A percentile compares a stretch with the other conserved stretches of the same genome.
Evolutionary conservation across 2,329 filamentous ascomycete genomes (phyloP).

Genomic region (Macrophomina phaseolina): DNA sequence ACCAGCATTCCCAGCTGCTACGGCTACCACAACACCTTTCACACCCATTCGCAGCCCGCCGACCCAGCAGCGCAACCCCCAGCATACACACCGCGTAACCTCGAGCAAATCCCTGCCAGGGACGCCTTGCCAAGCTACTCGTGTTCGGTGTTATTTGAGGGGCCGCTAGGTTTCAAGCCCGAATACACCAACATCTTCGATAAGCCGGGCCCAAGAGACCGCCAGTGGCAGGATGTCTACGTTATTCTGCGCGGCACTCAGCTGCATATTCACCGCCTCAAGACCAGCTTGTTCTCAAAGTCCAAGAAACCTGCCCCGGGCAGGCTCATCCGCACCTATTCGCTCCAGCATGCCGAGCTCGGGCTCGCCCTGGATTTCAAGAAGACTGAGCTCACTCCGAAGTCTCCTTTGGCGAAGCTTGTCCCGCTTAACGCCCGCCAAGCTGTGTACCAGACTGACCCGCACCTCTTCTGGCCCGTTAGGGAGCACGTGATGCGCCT

Average conservation of each 20-base stretch:
- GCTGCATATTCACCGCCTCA: conserved; percentile 68
- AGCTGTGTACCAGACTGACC: conserved; percentile 53
- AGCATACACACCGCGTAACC: conserved; percentile 34
- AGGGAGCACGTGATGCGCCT: conserved; percentile 71
- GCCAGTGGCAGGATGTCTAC: conserved; percentile 69
- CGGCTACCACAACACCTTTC: conserved; percentile 51
- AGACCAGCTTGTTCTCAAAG: conserved; percentile 46
- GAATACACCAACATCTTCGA: conserved; percentile 71
- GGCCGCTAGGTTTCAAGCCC: conserved; percentile 61
- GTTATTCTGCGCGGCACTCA: conserved; percentile 71
- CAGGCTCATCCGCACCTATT: conserved; percentile 69
- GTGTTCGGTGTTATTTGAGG: conserved; percentile 43
- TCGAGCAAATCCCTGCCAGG: conserved; percentile 30
- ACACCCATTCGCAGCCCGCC: conserved; percentile 42
- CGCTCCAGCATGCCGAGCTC: conserved; percentile 75
- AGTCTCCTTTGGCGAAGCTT: conserved; percentile 52
- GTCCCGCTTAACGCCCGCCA: conserved; percentile 47
- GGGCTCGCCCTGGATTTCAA: conserved; percentile 75
- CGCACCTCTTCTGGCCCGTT: conserved; percentile 52
- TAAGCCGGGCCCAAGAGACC: conserved; percentile 58
- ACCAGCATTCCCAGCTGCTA: conserved; percentile 34
- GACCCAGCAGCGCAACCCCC: conserved; percentile 37
- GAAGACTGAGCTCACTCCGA: conserved; percentile 58
- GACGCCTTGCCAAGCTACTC: conserved; percentile 40
- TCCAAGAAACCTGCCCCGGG: conserved; percentile 56